Evolutionary conservation across 202 grass and related monocot genomes (phyloP).

Genomic region (Dendrocalamus latiflorus): DNA sequence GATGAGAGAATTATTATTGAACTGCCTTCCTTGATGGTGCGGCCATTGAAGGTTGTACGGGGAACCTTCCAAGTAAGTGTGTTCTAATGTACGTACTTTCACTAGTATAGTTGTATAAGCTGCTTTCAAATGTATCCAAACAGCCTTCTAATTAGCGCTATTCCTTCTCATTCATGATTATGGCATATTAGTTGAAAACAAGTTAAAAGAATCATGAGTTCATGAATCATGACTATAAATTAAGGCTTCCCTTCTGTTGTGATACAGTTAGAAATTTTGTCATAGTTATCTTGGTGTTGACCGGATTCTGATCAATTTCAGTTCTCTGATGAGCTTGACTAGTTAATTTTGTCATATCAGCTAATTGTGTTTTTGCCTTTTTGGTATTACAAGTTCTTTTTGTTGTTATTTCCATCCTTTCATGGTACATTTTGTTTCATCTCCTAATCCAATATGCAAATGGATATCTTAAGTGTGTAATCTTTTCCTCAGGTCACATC

Average conservation of each 20-base stretch:
- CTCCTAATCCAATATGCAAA: constrained; percentile 21
- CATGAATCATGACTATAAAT: neutral
- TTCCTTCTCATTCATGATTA: too few relatives aligned
- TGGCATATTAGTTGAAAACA: constrained; percentile 20
- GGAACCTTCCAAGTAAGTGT: constrained; percentile 98
- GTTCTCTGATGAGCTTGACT: constrained; percentile 19
- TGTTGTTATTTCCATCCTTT: constrained; percentile 19
- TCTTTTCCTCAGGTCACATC: constrained; percentile 71
- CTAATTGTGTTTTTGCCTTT: neutral
- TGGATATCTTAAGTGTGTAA: constrained; percentile 21
- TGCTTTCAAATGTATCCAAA: constrained; percentile 14
- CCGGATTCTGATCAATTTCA: neutral
- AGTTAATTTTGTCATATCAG: neutral
- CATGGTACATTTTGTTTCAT: constrained; percentile 4
- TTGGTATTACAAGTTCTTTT: neutral
- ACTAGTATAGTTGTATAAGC: constrained; percentile 31
- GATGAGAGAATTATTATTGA: constrained; percentile 86
- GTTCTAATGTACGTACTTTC: constrained; percentile 48
- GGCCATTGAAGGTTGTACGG: constrained; percentile 78
- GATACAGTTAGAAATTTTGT: neutral
- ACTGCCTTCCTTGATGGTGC: constrained; percentile 80
- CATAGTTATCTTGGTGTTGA: neutral
- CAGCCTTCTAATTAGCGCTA: too few relatives aligned
- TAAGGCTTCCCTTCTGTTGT: constrained; percentile 8
- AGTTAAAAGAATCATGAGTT: constrained; percentile 28